Base-by-base conservation (phyloP, 805 yeast species). In the Pachysolen tannophilus region DNA sequence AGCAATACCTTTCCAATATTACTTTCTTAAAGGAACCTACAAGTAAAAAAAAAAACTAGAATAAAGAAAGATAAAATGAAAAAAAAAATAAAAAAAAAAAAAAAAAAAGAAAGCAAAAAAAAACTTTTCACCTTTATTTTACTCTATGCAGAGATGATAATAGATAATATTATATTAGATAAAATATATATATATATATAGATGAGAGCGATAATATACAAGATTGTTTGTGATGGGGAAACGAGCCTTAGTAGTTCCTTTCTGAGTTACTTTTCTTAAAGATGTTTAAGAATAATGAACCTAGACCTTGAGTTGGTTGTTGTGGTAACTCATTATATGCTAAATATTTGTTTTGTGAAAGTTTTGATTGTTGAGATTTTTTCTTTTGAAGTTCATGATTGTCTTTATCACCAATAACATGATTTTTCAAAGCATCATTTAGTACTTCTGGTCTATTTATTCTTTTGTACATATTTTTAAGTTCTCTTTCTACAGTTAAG, bases 401-500 rank as follows among this genome's bases (percentile, higher is more conserved):
- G n/a, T 28, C 8, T 9, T 17, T 9, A 5, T 28, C 28, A 17
- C 47, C 49, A n/a, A 26, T 15, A 5, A 49, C n/a, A 34, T 55
- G 54, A 13, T 36, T 37, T 20, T 39, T 28, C 24, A 51, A 30
- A 2, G 52, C 51, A 1, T 30, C 41, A 6, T 35, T 39, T 15
- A 67, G 20, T 62, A 48, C 35, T 61, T 67, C 14, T 1, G 30
- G 26, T 2, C 41, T 39, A 4, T 56, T 50, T 6, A 63, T 68
- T 9, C 59, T 43, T 5, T 46, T 45, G 40, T 61, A 67, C 33
- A 67, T 63, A 19, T 48, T 39, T 9, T 50, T 49, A 11, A 73
- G 44, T 47, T 77, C 83, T 13, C 51, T 56, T 5, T 66, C 72
- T 3, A 54, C 42, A 1, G 53, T 8, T 10, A 78, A 47, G 42